These are phyloP conservation scores for Myxozyma neotropica DNA, from an alignment of 805 yeast species.

Conservation along the genomic window DNA sequence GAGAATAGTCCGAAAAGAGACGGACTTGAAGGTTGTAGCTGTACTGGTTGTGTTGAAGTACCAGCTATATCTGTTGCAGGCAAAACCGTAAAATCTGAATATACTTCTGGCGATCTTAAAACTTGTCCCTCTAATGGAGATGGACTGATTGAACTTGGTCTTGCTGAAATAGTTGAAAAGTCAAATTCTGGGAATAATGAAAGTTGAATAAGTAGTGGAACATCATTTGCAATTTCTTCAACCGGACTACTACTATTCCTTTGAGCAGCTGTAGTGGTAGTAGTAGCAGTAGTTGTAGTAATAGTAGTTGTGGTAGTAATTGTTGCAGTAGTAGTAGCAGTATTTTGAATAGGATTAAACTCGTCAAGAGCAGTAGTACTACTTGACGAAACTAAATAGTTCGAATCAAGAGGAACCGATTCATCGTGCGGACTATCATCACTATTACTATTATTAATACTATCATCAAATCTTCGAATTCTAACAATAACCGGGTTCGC, in stretches of 20 bases:
- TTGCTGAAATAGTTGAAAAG: not conserved
- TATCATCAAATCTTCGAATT: not conserved
- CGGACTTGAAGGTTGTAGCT: not conserved
- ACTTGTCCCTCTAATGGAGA: not conserved
- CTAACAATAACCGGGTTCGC: not conserved
- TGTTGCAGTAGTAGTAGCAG: not conserved
- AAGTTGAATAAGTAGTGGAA: not conserved
- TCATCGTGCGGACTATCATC: no score
- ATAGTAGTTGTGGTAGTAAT: not conserved
- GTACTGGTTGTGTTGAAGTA: not conserved
- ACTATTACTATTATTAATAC: not conserved
- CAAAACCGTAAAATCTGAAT: not conserved
- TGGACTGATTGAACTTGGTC: not conserved
- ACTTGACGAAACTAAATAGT: no score
- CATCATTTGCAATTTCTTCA: not conserved
- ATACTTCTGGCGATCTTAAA: constrained; percentile 7
- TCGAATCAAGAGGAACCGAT: not conserved
- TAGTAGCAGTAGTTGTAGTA: not conserved
- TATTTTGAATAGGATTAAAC: no score
- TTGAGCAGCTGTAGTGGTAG: not conserved
- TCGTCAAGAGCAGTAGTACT: not conserved
- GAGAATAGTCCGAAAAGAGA: constrained; percentile 5
- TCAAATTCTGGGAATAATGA: not conserved
- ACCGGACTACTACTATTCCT: not conserved
- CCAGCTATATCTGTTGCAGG: not conserved